Evolutionary conservation across 1,284 basidiomycete genomes (phyloP), one percentile per base, ranked within the genome.

Genomic region (Macrocystidia cucumis): DNA sequence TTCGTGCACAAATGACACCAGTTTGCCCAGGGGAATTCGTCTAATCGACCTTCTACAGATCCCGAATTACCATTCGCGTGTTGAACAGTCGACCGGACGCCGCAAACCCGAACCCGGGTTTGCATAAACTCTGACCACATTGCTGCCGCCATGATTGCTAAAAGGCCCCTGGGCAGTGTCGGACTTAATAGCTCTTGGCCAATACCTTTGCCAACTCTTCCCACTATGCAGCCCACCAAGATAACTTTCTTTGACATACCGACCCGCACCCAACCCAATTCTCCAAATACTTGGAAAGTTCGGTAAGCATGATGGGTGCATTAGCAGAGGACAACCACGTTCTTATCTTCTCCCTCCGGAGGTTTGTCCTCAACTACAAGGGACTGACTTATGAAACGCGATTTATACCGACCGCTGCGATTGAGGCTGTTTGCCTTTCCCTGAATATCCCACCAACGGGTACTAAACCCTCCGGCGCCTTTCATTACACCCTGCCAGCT

Each of bases 261-360:
- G 3, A 46, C 43, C n/a, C 32, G 11, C 23, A 41, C 14, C 24
- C 18, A 8, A 16, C 20, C 20, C 47, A 45, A 6, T 12, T 51
- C 48, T 17, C 48, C 49, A 6, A 39, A 49, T 37, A 45, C 44
- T 1, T 51, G 49, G 49, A 48, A 47, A 43, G 48, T 51, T 17
- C 44, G 49, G 23, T 25, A 14, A 12, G 3, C 8, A 12, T 19
- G 14, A 11, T 17, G n/a, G 9, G 8, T 7, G 23, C 23, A 6
- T 34, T 26, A 8, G 18, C 30, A 48, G 47, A 35, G n/a, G 7
- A 5, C 3, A 27, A 27, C 7, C n/a, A 27, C 25, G 3, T 7
- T 3, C n/a, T 27, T 7, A 27, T n/a, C n/a, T n/a, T n/a, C n/a
- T n/a, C n/a, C n/a, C n/a, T n/a, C n/a, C n/a, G n/a, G n/a, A 27